Evolutionary conservation across 495 filamentous ascomycete species (phyloP).

Genomic region (Sordaria brevicollis): DNA sequence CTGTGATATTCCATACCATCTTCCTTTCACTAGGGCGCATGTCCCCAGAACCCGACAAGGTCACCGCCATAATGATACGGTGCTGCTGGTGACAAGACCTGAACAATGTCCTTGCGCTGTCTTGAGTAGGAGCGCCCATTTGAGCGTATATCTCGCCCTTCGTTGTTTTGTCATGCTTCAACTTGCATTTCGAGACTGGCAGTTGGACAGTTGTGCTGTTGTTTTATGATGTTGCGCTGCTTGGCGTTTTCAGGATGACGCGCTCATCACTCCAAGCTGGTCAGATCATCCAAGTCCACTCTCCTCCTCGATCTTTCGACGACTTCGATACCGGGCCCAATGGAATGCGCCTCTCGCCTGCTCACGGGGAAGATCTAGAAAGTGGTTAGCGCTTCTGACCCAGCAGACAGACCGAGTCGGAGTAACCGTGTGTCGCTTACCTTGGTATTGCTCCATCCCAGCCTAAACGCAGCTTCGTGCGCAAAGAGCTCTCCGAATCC

Average conservation of each 20-base stretch:
- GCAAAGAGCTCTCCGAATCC: conserved; percentile 95
- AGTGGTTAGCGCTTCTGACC: not conserved
- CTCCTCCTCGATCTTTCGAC: conserved; percentile 27
- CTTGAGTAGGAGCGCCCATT: not conserved
- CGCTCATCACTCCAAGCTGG: conserved; percentile 36
- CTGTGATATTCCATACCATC: not conserved
- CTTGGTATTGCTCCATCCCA: conserved; percentile 90
- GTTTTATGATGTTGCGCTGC: not conserved
- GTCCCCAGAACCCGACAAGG: not conserved
- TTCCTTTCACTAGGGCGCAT: not conserved
- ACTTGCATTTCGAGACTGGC: conserved; percentile 3
- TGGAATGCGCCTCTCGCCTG: conserved; percentile 31
- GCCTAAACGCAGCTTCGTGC: conserved; percentile 83
- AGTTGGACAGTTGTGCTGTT: conserved; percentile 5
- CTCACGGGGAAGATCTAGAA: conserved; percentile 40
- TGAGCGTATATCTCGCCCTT: not conserved
- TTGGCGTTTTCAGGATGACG: not conserved
- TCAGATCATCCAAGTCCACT: conserved; percentile 31
- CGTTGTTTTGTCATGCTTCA: not conserved
- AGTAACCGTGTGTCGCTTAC: conserved; percentile 37
- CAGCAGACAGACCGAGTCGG: not conserved
- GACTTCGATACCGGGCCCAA: conserved; percentile 45
- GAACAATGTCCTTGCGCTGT: not conserved
- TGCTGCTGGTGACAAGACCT: not conserved
- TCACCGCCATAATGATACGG: not conserved